Conservation (phyloP, 306 rosid genomes). For the Malus asiatica region DNA sequence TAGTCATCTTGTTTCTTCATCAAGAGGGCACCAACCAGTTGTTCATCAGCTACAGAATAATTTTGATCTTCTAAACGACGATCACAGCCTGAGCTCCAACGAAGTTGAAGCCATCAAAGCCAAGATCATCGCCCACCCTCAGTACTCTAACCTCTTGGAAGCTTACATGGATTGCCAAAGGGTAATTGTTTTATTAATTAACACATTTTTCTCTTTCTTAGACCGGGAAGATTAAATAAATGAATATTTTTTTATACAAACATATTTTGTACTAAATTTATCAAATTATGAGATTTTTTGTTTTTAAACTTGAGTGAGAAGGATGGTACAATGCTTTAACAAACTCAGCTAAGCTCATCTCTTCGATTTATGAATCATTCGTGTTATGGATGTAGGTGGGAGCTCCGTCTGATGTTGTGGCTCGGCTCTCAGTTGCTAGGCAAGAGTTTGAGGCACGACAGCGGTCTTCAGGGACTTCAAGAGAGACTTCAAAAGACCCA, state of each 20-base stretch:
- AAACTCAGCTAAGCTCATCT: neutral
- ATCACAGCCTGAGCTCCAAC: slow-evolving; percentile 9
- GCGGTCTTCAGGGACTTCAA: slow-evolving; percentile 51
- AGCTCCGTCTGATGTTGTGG: slow-evolving; percentile 86
- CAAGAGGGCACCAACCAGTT: slow-evolving; percentile 31
- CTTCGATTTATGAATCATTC: neutral
- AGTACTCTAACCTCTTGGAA: slow-evolving; percentile 69
- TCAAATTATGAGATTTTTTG: no score
- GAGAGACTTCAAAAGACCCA: slow-evolving; percentile 72
- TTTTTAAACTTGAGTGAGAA: neutral
- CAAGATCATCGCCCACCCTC: slow-evolving; percentile 90
- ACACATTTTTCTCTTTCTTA: no score
- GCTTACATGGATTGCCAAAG: slow-evolving; percentile 98
- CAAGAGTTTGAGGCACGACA: slow-evolving; percentile 76
- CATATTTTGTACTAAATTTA: neutral
- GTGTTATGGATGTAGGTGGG: slow-evolving; percentile 46
- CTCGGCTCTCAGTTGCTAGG: slow-evolving; percentile 57
- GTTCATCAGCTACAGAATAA: slow-evolving; percentile 11
- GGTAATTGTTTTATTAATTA: slow-evolving; percentile 28
- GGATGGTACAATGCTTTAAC: neutral
- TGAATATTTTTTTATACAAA: no score
- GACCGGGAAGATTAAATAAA: neutral
- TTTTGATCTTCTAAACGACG: neutral
- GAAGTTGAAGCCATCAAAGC: slow-evolving; percentile 83
- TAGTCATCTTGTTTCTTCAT: slow-evolving; percentile 30